Evolutionary conservation across 768 basidiomycete species (phyloP), one percentile per base, ranked within the genome.

Genomic region (Russula vinacea): DNA sequence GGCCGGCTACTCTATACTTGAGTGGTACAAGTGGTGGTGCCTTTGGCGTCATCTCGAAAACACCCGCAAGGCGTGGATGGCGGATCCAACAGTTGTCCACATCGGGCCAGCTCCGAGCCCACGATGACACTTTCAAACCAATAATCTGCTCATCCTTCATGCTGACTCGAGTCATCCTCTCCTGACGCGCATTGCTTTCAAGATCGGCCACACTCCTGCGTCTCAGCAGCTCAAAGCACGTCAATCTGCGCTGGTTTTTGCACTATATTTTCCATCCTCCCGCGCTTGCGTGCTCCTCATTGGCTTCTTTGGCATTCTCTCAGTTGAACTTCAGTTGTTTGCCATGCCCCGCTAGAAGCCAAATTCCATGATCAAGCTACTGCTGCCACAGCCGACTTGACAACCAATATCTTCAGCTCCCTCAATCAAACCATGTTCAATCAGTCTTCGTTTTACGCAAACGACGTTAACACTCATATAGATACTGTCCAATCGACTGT

Each of bases 241-340:
- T 81, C 29, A 83, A 90, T 69, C 75, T 92, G 19, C 85, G 86
- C 63, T 99, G 94, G 92, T 92, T 96, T 76, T 79, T 90, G 71
- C 83, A 90, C 70, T 97, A 97, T 76, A 79, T 99, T 63, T 92
- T 94, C 74, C 91, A 98, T 71, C 85, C 93, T 2, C 90, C 92
- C 1, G 94, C 93, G 0, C 82, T 96, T 51, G 89, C 92, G 0
- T 91, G 94, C 72, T 86, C 73, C 83, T 94, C 65, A 91, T 98
- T 69, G 94, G 95, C n/a, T 77, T 94, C 68, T 86, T 98, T 69
- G 95, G 95, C 11, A 75, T 98, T 14, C 74, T 98, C 52, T 87
- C 87, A 37, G 86, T 98, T 35, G 81, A 98, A 75, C 78, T 96
- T 33, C 97, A 99, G 75, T 81, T 99, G 49, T 73, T 87, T 49